A percentile compares a stretch with the other conserved stretches of the same genome.
phyloP scores from a whole-genome alignment of 805 yeast species.

The Metschnikowia amazonensis region DNA sequence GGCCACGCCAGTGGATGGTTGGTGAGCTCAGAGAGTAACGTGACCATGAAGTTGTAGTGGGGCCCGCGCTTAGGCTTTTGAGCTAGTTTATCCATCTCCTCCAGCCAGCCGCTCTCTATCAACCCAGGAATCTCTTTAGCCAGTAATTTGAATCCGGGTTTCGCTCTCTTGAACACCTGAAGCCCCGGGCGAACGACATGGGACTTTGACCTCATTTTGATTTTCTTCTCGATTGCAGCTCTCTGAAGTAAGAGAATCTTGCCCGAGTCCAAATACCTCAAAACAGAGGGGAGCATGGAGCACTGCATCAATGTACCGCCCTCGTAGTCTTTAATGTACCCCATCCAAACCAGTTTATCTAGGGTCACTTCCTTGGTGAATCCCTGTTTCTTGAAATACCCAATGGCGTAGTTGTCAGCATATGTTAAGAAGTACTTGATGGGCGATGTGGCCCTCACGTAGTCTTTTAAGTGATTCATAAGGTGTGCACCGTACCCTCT shows the following conservation, averaged over 20 bases:
- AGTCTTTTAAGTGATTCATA: constrained; percentile 97
- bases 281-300: constrained; percentile 78
- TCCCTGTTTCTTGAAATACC: constrained; percentile 97
- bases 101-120: constrained; percentile 94
- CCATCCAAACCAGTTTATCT: constrained; percentile 91
- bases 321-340: constrained; percentile 97
- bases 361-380: constrained; percentile 91
- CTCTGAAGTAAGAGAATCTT: constrained; percentile 83
- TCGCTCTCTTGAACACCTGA: constrained; percentile 71
- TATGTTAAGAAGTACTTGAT: constrained; percentile 86
- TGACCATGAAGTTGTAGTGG: constrained; percentile 90
- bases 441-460: constrained; percentile 82
- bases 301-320: constrained; percentile 99
- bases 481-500: constrained; percentile 98
- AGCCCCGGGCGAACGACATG: constrained; percentile 82
- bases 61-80: constrained; percentile 93
- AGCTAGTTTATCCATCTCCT: constrained; percentile 96
- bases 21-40: constrained; percentile 79
- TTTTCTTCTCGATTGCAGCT: constrained; percentile 85
- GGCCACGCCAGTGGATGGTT: constrained; percentile 99
- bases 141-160: constrained; percentile 16
- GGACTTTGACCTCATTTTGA: constrained; percentile 71
- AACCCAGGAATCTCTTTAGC: constrained; percentile 79
- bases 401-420: constrained; percentile 98
- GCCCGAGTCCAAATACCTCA: constrained; percentile 80